Base-by-base conservation (phyloP, 768 basidiomycete genomes). In the Calocybe cyanea region DNA sequence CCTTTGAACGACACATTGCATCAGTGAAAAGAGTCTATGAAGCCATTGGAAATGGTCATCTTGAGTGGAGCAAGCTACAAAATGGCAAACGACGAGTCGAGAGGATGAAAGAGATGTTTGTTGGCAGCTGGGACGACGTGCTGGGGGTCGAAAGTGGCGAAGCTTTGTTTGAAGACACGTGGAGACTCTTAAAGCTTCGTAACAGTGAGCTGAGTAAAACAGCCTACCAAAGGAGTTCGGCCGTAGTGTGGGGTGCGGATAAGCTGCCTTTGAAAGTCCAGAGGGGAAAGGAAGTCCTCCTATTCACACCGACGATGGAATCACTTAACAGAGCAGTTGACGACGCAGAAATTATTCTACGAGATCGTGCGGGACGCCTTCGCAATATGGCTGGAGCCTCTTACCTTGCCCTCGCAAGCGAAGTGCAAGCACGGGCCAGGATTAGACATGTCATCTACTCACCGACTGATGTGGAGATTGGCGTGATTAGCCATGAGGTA, bases 271-370 rank as follows among this genome's bases (percentile, higher is more conserved):
- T 75, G 36, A 60, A 58, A 30, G n/a, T 49, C 1, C 60, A 48
- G 0, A 51, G 53, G 2, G 44, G 30, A 9, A 55, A 59, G 38
- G 32, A 53, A 14, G 60, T 78, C 4, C 45, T 79, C 14, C 58
- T 81, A 23, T 69, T 81, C 55, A 84, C 83, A 0, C 85, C 85
- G 1, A 62, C 60, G 36, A 66, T 70, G 66, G 76, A 80, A 58
- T 69, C 71, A n/a, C 56, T 83, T 28, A 85, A 85, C 62, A 67
- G 62, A 41, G 83, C 81, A 0, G 81, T 85, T 11, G 84, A 84
- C 44, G 78, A 77, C 39, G 68, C 67, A 0, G 76, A 77, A 28
- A 72, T 66, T 4, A 58, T 72, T 21, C 54, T 76, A 33, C 66
- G 68, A 39, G 73, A 66, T 21, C 53, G 57, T 8, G 63, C 64